These are phyloP conservation scores for Lathyrus aphaca DNA, from an alignment of 306 rosid genomes.

Conservation along the genomic window DNA sequence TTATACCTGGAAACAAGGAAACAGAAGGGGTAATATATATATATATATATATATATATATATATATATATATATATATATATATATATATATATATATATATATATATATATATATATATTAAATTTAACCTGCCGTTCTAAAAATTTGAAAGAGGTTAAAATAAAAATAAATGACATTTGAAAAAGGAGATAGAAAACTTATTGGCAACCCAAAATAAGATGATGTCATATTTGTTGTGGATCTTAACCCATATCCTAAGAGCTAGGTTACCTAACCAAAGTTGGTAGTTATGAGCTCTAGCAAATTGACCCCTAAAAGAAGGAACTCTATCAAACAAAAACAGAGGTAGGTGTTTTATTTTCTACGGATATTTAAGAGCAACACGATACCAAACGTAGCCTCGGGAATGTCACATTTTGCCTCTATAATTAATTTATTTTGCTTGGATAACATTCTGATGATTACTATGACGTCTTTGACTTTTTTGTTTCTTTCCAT, in stretches of 20 bases:
- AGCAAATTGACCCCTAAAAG: slow-evolving; percentile 2
- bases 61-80: too few species aligned
- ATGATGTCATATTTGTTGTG: neutral
- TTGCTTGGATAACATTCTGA: slow-evolving; percentile 49
- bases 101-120: too few species aligned
- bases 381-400: slow-evolving; percentile 40
- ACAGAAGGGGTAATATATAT: too few species aligned
- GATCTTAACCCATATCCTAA: neutral
- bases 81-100: too few species aligned
- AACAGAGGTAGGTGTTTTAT: slow-evolving; percentile 13
- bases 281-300: neutral
- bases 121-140: too few species aligned
- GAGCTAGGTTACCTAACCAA: slow-evolving; percentile 2
- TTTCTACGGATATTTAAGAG: neutral
- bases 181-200: neutral
- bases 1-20: too few species aligned
- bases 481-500: slow-evolving; percentile 18
- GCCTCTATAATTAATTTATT: slow-evolving; percentile 33
- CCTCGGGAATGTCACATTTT: slow-evolving; percentile 45
- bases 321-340: neutral
- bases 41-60: too few species aligned
- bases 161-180: too few species aligned
- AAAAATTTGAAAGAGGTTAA: too few species aligned
- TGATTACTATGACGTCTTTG: slow-evolving; percentile 51
- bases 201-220: neutral